These are phyloP conservation scores for Leersia perrieri DNA, from an alignment of 176 grass and related monocot species.

Conservation along the genomic window DNA sequence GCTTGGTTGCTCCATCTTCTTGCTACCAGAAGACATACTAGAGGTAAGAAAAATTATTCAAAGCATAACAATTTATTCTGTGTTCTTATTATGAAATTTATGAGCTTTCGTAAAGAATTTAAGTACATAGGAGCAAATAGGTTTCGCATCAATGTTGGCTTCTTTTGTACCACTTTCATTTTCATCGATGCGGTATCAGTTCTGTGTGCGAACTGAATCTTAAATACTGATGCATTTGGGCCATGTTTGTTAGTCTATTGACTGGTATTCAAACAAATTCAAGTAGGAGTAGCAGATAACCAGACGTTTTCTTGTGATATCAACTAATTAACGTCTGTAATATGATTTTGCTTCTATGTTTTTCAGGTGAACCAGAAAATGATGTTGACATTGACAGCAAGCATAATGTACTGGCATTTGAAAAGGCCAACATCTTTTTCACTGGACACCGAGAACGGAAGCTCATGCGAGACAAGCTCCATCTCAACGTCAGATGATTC, in stretches of 20 bases:
- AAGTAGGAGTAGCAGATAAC: background rate
- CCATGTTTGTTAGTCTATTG: background rate
- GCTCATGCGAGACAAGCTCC: constrained; percentile 66
- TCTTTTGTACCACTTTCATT: no score
- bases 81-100: background rate
- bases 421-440: constrained; percentile 70
- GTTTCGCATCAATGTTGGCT: background rate
- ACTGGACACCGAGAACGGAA: constrained; percentile 61
- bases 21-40: constrained; percentile 92
- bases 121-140: background rate
- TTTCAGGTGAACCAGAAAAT: constrained; percentile 97
- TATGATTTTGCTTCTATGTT: constrained; percentile 7
- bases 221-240: background rate
- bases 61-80: constrained; percentile 1
- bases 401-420: constrained; percentile 97
- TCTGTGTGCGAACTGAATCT: background rate
- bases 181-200: background rate
- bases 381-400: constrained; percentile 89
- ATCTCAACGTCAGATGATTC: constrained; percentile 79
- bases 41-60: constrained; percentile 52
- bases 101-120: background rate
- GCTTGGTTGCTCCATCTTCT: constrained; percentile 96
- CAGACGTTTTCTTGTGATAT: background rate
- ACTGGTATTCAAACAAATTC: background rate
- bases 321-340: background rate